A percentile compares a stretch with the other conserved stretches of the same genome.
Conservation (phyloP, 805 yeast genomes). For the Yamadazyma nakazawae region DNA sequence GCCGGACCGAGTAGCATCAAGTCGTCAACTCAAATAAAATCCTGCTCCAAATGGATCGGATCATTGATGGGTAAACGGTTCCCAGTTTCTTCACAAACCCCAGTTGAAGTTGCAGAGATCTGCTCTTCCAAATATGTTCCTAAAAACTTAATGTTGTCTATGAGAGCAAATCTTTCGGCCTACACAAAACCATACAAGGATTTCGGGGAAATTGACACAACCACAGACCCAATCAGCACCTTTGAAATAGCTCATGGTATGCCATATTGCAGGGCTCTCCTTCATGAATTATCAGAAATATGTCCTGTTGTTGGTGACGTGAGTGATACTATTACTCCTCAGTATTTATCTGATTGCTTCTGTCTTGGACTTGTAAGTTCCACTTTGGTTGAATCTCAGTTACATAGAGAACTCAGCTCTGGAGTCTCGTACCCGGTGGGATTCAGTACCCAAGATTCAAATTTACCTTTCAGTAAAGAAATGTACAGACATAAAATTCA, state of each 20-base stretch:
- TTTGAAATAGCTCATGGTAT: slow-evolving; percentile 38
- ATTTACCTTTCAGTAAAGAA: slow-evolving; percentile 17
- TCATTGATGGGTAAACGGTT: slow-evolving; percentile 16
- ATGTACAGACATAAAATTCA: slow-evolving; percentile 30
- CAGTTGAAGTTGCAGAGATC: slow-evolving; percentile 5
- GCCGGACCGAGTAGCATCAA: slow-evolving; percentile 38
- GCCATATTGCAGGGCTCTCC: slow-evolving; percentile 37
- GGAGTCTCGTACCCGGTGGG: slow-evolving; percentile 52
- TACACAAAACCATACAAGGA: slow-evolving; percentile 15
- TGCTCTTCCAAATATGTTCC: slow-evolving; percentile 7
- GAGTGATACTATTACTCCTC: slow-evolving; percentile 49
- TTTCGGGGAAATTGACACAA: background rate
- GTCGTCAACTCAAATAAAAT: slow-evolving; percentile 29
- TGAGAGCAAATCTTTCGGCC: slow-evolving; percentile 37
- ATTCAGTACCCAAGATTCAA: slow-evolving; percentile 28
- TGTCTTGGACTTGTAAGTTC: slow-evolving; percentile 44
- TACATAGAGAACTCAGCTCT: slow-evolving; percentile 50
- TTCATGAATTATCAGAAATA: slow-evolving; percentile 38
- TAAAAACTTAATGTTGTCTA: slow-evolving; percentile 23
- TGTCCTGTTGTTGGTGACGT: slow-evolving; percentile 46
- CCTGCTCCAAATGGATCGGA: slow-evolving; percentile 43
- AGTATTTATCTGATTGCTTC: slow-evolving; percentile 47
- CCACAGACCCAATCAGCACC: slow-evolving; percentile 17
- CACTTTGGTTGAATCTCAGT: slow-evolving; percentile 44
- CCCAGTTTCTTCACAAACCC: background rate